Evolutionary conservation across 2,329 filamentous ascomycete species (phyloP).

Genomic region (Aspergillus puulaauensis): DNA sequence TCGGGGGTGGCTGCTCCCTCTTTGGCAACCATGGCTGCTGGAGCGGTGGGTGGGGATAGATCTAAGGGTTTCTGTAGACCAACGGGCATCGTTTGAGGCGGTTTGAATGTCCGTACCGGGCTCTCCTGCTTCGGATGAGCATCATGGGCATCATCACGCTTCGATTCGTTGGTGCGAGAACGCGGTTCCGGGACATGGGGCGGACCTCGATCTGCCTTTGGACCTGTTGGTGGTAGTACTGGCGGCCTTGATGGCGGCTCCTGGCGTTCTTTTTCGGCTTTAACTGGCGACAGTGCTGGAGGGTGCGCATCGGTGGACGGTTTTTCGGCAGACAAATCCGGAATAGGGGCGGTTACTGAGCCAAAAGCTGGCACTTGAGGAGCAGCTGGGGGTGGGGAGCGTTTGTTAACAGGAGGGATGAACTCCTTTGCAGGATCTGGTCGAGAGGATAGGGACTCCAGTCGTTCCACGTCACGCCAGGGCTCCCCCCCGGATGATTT

Average conservation of each 20-base stretch:
- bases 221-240: slow-evolving; percentile 44
- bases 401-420: slow-evolving; percentile 23
- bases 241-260: slow-evolving; percentile 20
- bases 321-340: slow-evolving; percentile 22
- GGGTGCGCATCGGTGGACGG: slow-evolving; percentile 15
- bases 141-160: slow-evolving; percentile 24
- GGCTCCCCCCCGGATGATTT: slow-evolving; percentile 27
- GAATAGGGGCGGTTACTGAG: slow-evolving; percentile 33
- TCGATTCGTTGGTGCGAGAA: slow-evolving; percentile 23
- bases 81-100: slow-evolving; percentile 14
- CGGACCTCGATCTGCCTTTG: slow-evolving; percentile 40
- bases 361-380: slow-evolving; percentile 47
- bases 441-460: slow-evolving; percentile 25
- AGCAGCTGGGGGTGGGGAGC: slow-evolving; percentile 39
- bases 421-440: slow-evolving; percentile 29
- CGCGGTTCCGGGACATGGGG: slow-evolving; percentile 26
- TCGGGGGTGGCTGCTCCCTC: slow-evolving; percentile 24
- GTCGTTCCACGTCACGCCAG: slow-evolving; percentile 33
- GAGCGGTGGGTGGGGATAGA: slow-evolving; percentile 36
- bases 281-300: slow-evolving; percentile 4
- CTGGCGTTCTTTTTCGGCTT: slow-evolving; percentile 25
- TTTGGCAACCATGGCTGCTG: slow-evolving; percentile 34
- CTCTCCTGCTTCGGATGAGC: slow-evolving; percentile 24
- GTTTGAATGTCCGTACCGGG: slow-evolving; percentile 24
- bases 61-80: slow-evolving; percentile 26